phyloP scores from a whole-genome alignment of 2,329 filamentous ascomycete genomes.

The Aspergillus ustus region DNA sequence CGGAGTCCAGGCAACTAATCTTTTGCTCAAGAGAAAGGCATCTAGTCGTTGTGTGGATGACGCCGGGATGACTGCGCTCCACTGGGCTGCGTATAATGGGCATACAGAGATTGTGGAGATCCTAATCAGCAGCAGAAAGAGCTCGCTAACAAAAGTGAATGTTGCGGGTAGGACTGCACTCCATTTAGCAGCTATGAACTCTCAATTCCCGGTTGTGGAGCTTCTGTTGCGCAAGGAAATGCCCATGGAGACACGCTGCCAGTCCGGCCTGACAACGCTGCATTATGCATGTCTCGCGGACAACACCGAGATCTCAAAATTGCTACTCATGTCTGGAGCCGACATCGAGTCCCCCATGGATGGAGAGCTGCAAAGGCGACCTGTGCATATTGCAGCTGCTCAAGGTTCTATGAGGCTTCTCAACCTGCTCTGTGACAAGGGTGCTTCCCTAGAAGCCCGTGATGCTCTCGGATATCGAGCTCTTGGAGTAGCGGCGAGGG shows the following conservation, averaged over 20 bases:
- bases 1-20: slow-evolving; percentile 30
- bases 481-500: slow-evolving; percentile 37
- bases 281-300: slow-evolving; percentile 45
- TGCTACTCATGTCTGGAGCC: slow-evolving; percentile 40
- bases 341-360: slow-evolving; percentile 40
- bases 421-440: slow-evolving; percentile 37
- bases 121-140: slow-evolving; percentile 35
- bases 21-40: slow-evolving; percentile 40
- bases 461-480: slow-evolving; percentile 40
- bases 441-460: slow-evolving; percentile 38
- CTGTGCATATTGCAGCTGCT: slow-evolving; percentile 41
- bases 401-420: slow-evolving; percentile 36
- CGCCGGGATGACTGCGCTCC: slow-evolving; percentile 42
- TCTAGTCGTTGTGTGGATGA: slow-evolving; percentile 34
- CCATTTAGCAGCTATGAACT: slow-evolving; percentile 42
- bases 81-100: slow-evolving; percentile 46
- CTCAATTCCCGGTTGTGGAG: slow-evolving; percentile 44
- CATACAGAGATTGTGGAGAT: slow-evolving; percentile 42
- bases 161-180: slow-evolving; percentile 39
- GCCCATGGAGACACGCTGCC: slow-evolving; percentile 36
- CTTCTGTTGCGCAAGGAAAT: slow-evolving; percentile 40
- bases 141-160: slow-evolving; percentile 32
- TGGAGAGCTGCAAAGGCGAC: slow-evolving; percentile 30
- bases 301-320: slow-evolving; percentile 34
- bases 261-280: slow-evolving; percentile 35